Evolutionary conservation across 345 rosid genomes (phyloP), one percentile per base, ranked within the genome.

Genomic region (Acer negundo): DNA sequence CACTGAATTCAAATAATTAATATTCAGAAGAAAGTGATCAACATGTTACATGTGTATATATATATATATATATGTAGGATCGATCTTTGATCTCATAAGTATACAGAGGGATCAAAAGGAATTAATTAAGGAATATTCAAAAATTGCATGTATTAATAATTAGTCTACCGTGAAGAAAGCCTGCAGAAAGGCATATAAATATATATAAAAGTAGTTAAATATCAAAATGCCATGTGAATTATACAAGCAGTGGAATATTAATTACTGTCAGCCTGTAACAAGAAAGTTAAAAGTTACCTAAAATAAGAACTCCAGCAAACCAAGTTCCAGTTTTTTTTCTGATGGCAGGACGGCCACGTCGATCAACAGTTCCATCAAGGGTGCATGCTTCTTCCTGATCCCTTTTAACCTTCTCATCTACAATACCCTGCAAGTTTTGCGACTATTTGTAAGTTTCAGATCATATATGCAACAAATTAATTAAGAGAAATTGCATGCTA

Each of bases 361-460:
- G 88, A 84, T 96, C 99, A 44, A 91, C 92, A 13, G 91, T 63
- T 72, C 99, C 97, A 75, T 96, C 98, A 15, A 83, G 81, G 19
- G 98, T 89, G 73, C 80, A 83, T 15, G 75, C 82, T 59, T 88
- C 92, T 76, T 75, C 51, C 66, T 35, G 38, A 35, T 44, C 79
- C 35, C 79, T 81, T 73, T 79, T 80, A 3, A 77, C 74, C 76
- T 90, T 84, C 68, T 82, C 84, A 80, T 80, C 81, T 7, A 56
- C 63, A 1, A 38, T 67, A 69, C 23, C 80, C 85, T 85, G 80
- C 64, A 66, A 42, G 38, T 35, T 69, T 5, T 73, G 22, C 35
- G 46, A 49, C 20, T 4, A 47, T 31, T n/a, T 44, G 77, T 49
- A 49, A 49, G 55, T 49, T 49, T 15, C 55, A 12, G 0, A 47